These are phyloP conservation scores for Gillenia trifoliata DNA, from an alignment of 306 rosid genomes.

Conservation along the genomic window DNA sequence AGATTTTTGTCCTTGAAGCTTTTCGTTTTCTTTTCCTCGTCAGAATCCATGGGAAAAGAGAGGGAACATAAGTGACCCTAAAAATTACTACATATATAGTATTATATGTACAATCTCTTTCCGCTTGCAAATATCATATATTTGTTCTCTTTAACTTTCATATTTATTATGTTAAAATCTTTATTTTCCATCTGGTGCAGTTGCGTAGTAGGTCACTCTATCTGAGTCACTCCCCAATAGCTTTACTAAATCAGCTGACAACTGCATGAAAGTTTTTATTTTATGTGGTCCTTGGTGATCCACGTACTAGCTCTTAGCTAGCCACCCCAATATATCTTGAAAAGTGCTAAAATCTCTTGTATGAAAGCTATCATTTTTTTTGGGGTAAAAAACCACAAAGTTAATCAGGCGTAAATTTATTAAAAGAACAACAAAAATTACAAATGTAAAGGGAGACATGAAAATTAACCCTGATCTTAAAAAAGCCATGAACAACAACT, in stretches of 20 bases:
- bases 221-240: background rate
- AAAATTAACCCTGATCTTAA: too few species aligned
- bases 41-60: background rate
- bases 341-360: too few species aligned
- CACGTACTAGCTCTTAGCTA: background rate
- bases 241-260: background rate
- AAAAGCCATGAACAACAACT: too few species aligned
- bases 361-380: background rate
- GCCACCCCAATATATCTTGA: too few species aligned
- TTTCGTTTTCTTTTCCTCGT: background rate
- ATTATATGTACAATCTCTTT: too few species aligned
- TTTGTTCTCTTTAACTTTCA: background rate
- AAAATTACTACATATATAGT: too few species aligned
- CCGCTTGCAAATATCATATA: background rate
- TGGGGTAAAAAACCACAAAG: too few species aligned
- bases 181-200: background rate
- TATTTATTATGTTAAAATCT: background rate
- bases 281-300: background rate
- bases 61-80: background rate
- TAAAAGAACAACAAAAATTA: too few species aligned
- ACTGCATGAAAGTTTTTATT: background rate
- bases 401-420: too few species aligned
- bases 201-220: background rate
- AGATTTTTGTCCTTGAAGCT: background rate
- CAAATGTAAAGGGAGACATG: too few species aligned